Percentiles rank a stretch among this genome's conserved stretches.
These are phyloP conservation scores for Pythium aphanidermatum DNA, from an alignment of 352 stramenopile species.

Conservation along the genomic window DNA sequence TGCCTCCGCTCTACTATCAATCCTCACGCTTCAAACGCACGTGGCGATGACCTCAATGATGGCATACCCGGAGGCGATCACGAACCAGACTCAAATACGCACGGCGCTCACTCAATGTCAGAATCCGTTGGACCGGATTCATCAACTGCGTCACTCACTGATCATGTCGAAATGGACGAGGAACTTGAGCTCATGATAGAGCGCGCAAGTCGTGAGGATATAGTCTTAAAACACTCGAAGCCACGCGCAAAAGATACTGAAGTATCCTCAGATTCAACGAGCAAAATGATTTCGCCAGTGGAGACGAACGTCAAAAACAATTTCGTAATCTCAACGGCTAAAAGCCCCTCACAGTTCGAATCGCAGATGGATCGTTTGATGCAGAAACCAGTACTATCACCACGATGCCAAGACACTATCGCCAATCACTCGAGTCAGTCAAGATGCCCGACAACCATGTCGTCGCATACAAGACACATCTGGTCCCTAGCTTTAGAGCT, in stretches of 20 bases:
- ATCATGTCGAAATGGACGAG: slow-evolving; percentile 64
- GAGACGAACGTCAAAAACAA: slow-evolving; percentile 1
- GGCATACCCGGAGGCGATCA: no score
- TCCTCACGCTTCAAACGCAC: slow-evolving; percentile 1
- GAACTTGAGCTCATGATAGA: slow-evolving; percentile 75
- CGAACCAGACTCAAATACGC: no score
- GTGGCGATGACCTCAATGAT: no score
- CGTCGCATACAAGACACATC: slow-evolving; percentile 33
- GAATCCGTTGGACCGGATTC: background rate
- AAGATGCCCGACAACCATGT: no score
- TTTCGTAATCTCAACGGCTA: slow-evolving; percentile 3
- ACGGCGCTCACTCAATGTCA: no score
- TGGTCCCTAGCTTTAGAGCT: slow-evolving; percentile 53
- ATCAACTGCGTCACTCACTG: slow-evolving; percentile 12
- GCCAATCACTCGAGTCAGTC: no score
- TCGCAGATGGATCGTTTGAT: slow-evolving; percentile 43
- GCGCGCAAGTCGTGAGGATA: slow-evolving; percentile 24
- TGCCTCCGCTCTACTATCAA: slow-evolving; percentile 39
- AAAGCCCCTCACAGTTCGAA: slow-evolving; percentile 24
- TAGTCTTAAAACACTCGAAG: background rate
- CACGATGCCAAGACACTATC: slow-evolving; percentile 16
- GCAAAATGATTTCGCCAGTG: no score
- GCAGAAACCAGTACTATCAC: slow-evolving; percentile 40
- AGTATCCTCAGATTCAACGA: no score
- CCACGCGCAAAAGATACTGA: no score